A percentile compares a stretch with the other conserved stretches of the same genome.
Evolutionary conservation across 1,139 yeast species (phyloP).

Genomic region (Magnusiomyces sp.): DNA sequence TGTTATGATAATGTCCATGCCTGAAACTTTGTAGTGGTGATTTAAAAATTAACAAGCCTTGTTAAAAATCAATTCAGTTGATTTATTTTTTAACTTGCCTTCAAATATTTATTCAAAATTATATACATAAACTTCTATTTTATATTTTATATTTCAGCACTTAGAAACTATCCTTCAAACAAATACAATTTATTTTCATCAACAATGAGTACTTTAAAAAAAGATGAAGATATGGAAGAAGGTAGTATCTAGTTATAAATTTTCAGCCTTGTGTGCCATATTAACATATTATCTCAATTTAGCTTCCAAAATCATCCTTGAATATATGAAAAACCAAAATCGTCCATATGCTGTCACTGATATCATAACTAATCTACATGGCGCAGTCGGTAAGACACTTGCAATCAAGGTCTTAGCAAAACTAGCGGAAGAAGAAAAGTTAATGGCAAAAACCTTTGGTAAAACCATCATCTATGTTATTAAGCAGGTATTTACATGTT

Average conservation of each 20-base stretch:
- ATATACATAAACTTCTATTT: not conserved
- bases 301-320: slow-evolving; percentile 19
- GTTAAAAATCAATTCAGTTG: no score
- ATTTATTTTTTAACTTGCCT: no score
- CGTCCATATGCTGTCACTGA: slow-evolving; percentile 36
- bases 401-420: slow-evolving; percentile 27
- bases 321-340: slow-evolving; percentile 33
- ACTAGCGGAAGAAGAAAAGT: slow-evolving; percentile 24
- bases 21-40: slow-evolving; percentile 32
- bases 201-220: slow-evolving; percentile 1
- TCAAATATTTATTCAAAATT: not conserved
- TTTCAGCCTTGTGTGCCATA: not conserved
- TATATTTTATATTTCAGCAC: not conserved
- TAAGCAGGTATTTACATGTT: slow-evolving; percentile 18
- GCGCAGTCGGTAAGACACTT: slow-evolving; percentile 26
- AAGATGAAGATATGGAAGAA: slow-evolving; percentile 13
- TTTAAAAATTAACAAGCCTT: not conserved
- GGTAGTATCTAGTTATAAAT: slow-evolving; percentile 3
- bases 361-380: slow-evolving; percentile 33
- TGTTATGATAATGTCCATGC: slow-evolving; percentile 75
- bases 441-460: slow-evolving; percentile 31
- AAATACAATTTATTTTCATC: not conserved
- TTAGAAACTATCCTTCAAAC: not conserved
- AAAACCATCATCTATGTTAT: slow-evolving; percentile 32
- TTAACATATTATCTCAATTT: not conserved